phyloP scores from a whole-genome alignment of 2,329 filamentous ascomycete species.

The Macrophomina tecta region DNA sequence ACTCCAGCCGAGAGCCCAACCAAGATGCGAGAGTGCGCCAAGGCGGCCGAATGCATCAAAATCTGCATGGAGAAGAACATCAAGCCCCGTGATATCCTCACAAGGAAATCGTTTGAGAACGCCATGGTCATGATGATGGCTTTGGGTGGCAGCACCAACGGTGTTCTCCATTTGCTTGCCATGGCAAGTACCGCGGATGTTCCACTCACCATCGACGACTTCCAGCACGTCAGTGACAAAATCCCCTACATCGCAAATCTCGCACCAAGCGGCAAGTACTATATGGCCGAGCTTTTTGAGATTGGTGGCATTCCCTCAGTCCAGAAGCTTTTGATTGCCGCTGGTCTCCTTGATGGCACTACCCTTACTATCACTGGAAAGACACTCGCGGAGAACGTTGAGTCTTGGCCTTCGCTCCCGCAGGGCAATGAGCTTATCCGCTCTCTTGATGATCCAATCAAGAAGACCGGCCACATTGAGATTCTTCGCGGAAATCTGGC shows the following conservation, averaged over 20 bases:
- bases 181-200: slow-evolving; percentile 88
- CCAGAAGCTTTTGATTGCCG: slow-evolving; percentile 82
- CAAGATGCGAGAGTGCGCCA: slow-evolving; percentile 86
- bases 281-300: slow-evolving; percentile 86
- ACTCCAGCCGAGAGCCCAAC: slow-evolving; percentile 81
- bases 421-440: slow-evolving; percentile 84
- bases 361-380: slow-evolving; percentile 85
- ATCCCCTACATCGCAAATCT: slow-evolving; percentile 87
- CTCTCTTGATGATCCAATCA: slow-evolving; percentile 82
- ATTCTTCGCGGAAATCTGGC: slow-evolving; percentile 87
- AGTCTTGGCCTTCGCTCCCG: slow-evolving; percentile 75
- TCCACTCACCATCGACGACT: slow-evolving; percentile 77
- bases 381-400: slow-evolving; percentile 82
- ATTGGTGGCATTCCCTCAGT: slow-evolving; percentile 86
- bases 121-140: slow-evolving; percentile 90
- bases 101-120: slow-evolving; percentile 82
- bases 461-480: slow-evolving; percentile 83
- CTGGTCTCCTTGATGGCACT: slow-evolving; percentile 74
- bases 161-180: slow-evolving; percentile 85
- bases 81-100: slow-evolving; percentile 78
- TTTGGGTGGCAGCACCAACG: slow-evolving; percentile 88
- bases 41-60: slow-evolving; percentile 78
- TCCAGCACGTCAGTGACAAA: slow-evolving; percentile 80
- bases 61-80: slow-evolving; percentile 84
- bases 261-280: slow-evolving; percentile 81